Conservation (phyloP, 1,139 yeast species). For the Debaryomyces nepalensis region DNA sequence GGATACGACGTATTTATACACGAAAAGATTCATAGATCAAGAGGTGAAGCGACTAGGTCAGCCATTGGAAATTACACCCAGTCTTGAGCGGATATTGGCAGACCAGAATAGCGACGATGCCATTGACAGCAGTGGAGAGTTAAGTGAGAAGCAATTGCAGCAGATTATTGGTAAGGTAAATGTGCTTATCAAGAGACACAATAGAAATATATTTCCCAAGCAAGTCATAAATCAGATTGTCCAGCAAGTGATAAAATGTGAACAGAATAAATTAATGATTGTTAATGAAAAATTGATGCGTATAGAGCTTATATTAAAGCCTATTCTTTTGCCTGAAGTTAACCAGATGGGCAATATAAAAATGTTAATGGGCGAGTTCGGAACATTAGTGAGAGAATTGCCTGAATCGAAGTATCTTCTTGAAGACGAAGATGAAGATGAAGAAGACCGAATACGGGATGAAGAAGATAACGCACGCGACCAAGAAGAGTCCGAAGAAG, state of each 20-base stretch:
- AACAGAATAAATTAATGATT: conserved; percentile 31
- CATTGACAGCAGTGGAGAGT: conserved; percentile 14
- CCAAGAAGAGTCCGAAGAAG: conserved; percentile 12
- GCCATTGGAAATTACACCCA: conserved; percentile 28
- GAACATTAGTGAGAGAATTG: conserved; percentile 32
- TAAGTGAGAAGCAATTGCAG: conserved; percentile 28
- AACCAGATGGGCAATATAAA: conserved; percentile 19
- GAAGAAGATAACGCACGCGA: conserved; percentile 14
- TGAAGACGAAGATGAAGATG: conserved; percentile 14
- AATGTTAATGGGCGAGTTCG: conserved; percentile 24
- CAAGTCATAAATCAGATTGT: conserved; percentile 43
- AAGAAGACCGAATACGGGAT: conserved; percentile 15
- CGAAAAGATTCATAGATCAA: conserved; percentile 36
- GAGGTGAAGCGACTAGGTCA: conserved; percentile 30
- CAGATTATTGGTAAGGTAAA: conserved; percentile 34
- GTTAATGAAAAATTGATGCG: conserved; percentile 34
- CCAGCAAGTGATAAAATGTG: conserved; percentile 42
- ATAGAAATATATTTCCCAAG: conserved; percentile 31
- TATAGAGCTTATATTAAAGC: conserved; percentile 30
- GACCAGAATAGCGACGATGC: conserved; percentile 18
- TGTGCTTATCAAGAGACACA: conserved; percentile 33
- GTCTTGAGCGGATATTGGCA: conserved; percentile 20
- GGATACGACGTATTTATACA: conserved; percentile 30
- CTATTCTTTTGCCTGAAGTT: conserved; percentile 35
- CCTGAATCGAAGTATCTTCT: conserved; percentile 42